These are phyloP conservation scores for Fusarium secorum DNA, from an alignment of 2,329 filamentous ascomycete species.

Conservation along the genomic window DNA sequence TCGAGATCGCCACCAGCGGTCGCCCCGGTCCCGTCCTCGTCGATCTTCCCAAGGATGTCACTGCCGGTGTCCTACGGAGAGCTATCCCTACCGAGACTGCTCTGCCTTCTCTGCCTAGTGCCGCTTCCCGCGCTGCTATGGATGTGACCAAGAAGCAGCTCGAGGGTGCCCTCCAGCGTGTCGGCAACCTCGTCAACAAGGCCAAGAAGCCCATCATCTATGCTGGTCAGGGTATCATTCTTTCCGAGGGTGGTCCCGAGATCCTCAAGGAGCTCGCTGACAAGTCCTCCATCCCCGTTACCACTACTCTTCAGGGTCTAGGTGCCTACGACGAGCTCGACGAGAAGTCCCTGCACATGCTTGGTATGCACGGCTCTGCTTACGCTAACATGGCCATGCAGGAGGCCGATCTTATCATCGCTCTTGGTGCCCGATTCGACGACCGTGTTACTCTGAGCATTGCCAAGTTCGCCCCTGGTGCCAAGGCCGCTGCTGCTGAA, in stretches of 20 bases:
- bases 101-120: slow-evolving; percentile 82
- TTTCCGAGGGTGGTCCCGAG: slow-evolving; percentile 78
- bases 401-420: slow-evolving; percentile 94
- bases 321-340: slow-evolving; percentile 93
- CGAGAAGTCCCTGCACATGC: slow-evolving; percentile 95
- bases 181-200: slow-evolving; percentile 83
- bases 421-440: slow-evolving; percentile 92
- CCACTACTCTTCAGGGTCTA: slow-evolving; percentile 92
- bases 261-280: slow-evolving; percentile 87
- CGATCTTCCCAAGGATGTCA: slow-evolving; percentile 96
- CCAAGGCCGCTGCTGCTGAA: slow-evolving; percentile 83
- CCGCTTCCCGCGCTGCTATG: slow-evolving; percentile 79
- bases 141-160: slow-evolving; percentile 78
- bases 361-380: slow-evolving; percentile 96
- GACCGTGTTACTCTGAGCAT: slow-evolving; percentile 89
- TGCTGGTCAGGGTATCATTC: slow-evolving; percentile 88
- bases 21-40: slow-evolving; percentile 94
- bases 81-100: slow-evolving; percentile 81
- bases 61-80: slow-evolving; percentile 80
- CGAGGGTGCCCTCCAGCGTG: slow-evolving; percentile 74
- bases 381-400: slow-evolving; percentile 99
- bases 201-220: slow-evolving; percentile 96
- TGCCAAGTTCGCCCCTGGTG: slow-evolving; percentile 86
- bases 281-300: slow-evolving; percentile 91
- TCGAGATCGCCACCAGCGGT: slow-evolving; percentile 95